These are phyloP conservation scores for Cryptomeria japonica DNA, from an alignment of 75 land plant genomes.

Conservation along the genomic window DNA sequence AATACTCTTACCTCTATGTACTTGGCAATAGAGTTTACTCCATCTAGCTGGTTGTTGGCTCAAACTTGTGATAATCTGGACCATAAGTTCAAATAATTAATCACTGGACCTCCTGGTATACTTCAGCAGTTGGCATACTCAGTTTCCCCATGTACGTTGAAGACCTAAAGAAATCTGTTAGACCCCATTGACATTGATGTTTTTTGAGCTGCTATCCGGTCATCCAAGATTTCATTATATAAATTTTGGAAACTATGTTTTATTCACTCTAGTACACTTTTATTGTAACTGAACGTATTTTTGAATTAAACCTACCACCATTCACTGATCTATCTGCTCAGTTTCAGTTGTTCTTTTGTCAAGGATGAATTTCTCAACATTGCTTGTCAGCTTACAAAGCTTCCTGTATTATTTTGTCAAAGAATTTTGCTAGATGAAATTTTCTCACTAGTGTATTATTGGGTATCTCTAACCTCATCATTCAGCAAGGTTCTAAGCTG, in stretches of 20 bases:
- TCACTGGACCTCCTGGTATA: no score
- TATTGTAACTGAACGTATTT: no score
- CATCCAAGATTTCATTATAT: no score
- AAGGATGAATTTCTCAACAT: background rate
- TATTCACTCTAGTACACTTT: no score
- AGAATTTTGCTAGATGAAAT: background rate
- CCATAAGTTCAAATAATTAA: no score
- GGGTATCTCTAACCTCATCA: background rate
- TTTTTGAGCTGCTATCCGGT: background rate
- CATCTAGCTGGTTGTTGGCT: background rate
- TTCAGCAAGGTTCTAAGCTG: background rate
- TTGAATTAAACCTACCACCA: no score
- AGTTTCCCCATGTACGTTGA: background rate
- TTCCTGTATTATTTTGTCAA: background rate
- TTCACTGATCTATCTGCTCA: no score
- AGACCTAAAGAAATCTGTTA: background rate
- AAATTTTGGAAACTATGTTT: no score
- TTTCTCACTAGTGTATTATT: background rate
- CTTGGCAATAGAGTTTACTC: background rate
- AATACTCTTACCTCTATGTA: background rate
- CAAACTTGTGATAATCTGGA: background rate
- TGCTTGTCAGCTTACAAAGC: background rate
- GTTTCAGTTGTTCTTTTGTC: no score
- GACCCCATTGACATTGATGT: background rate
- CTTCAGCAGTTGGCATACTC: background rate